Evolutionary conservation across 441 rosid genomes (phyloP), one percentile per base, ranked within the genome.

Genomic region (Croton laevigatus): DNA sequence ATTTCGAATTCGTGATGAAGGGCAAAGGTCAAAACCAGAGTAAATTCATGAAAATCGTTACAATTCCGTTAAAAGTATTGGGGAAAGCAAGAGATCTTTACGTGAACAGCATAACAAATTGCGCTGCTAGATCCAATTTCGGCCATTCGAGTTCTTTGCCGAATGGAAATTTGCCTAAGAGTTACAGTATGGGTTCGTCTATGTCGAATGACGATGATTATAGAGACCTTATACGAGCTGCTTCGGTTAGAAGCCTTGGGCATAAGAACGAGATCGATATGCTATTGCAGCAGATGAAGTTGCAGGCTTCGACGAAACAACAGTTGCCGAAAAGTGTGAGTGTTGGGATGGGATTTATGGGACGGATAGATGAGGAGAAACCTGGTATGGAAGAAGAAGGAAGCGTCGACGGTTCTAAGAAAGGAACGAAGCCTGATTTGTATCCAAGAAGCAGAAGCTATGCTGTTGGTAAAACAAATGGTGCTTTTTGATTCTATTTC

Each of bases 351-450:
- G 74, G 80, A 11, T 52, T 77, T 58, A 86, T 89, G 95, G 94
- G 91, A 40, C 82, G 80, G 70, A 93, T 93, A 64, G 97, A 89
- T 19, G 98, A 91, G 71, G 97, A 91, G 0, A 78, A 73, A 71
- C 71, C 84, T 58, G 69, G 62, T 69, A 0, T 5, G 20, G 87
- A 79, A 53, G 88, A 76, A 16, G 80, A 82, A 6, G 83, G 75
- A 4, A 68, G 59, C 16, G 52, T 59, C 68, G 76, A 57, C 68
- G 72, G 58, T 10, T 34, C 66, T 8, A 34, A 60, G 73, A 76
- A 44, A 70, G 64, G 70, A 7, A 60, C 68, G 60, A 70, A 66
- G 66, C 17, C 78, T 9, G 72, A 66, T 23, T 22, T 65, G 78
- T 83, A 72, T 52, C 74, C 86, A 9, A 84, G 95, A 71, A 88